phyloP scores from a whole-genome alignment of 331 rosid species.

The Malus hybrid region DNA sequence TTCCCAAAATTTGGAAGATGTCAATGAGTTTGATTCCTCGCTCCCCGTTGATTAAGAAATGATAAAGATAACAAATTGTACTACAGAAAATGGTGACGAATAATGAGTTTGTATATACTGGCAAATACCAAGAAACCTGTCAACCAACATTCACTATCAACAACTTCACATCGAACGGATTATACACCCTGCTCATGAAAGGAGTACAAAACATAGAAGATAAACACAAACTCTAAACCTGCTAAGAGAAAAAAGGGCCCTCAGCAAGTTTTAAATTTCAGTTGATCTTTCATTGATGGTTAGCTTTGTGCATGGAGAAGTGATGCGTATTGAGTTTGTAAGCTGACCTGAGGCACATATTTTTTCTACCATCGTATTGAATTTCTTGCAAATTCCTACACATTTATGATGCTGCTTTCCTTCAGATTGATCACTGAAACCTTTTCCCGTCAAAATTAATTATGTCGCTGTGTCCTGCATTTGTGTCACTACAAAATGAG shows the following conservation, averaged over 20 bases:
- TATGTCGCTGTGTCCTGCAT: conserved; percentile 52
- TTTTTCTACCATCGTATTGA: not conserved
- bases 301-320: not conserved
- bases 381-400: not conserved
- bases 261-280: not conserved
- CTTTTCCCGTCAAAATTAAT: conserved; percentile 42
- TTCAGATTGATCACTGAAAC: conserved; percentile 10
- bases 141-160: not conserved
- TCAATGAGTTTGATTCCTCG: too few relatives aligned
- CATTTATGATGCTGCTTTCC: not conserved
- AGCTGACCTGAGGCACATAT: not conserved
- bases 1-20: too few relatives aligned
- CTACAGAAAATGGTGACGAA: too few relatives aligned
- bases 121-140: not conserved
- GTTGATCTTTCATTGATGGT: not conserved
- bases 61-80: too few relatives aligned
- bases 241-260: not conserved
- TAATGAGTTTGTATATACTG: not conserved
- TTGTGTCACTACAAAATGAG: conserved; percentile 1
- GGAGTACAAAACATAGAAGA: not conserved
- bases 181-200: not conserved
- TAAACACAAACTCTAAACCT: not conserved
- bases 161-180: not conserved
- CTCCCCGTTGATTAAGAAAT: too few relatives aligned
- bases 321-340: not conserved